Evolutionary conservation across 2,329 filamentous ascomycete species (phyloP).

Genomic region (Conoideocrella luteorostrata): DNA sequence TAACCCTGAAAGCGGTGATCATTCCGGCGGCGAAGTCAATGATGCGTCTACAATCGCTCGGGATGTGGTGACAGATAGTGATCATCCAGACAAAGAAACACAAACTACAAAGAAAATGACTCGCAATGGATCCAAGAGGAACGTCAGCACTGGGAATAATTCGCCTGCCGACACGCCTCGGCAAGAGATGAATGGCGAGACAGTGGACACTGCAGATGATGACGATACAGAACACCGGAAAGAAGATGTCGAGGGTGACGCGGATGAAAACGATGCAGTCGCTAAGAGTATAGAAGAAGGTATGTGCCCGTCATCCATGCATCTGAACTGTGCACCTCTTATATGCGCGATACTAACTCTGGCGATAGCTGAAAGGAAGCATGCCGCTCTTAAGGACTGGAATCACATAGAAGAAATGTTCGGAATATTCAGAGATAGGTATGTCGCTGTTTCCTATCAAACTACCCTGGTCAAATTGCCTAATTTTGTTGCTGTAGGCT

Average conservation of each 20-base stretch:
- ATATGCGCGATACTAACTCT: conserved; percentile 14
- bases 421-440: conserved; percentile 75
- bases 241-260: conserved; percentile 42
- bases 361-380: conserved; percentile 65
- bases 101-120: conserved; percentile 33
- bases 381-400: conserved; percentile 72
- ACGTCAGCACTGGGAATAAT: conserved; percentile 16
- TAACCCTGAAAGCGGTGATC: conserved; percentile 30
- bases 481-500: conserved; percentile 46
- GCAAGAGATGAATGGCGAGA: conserved; percentile 26
- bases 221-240: conserved; percentile 41
- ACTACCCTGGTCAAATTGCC: neutral
- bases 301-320: conserved; percentile 29
- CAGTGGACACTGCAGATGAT: conserved; percentile 26
- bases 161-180: conserved; percentile 10
- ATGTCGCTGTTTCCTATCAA: conserved; percentile 19
- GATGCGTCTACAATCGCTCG: conserved; percentile 22
- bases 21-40: conserved; percentile 42
- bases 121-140: conserved; percentile 34
- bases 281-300: conserved; percentile 60
- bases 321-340: neutral
- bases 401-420: conserved; percentile 83
- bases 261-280: conserved; percentile 48
- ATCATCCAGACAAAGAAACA: conserved; percentile 24
- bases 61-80: conserved; percentile 17